phyloP scores from a whole-genome alignment of 345 rosid genomes.

The Eucalyptus tenuipes region DNA sequence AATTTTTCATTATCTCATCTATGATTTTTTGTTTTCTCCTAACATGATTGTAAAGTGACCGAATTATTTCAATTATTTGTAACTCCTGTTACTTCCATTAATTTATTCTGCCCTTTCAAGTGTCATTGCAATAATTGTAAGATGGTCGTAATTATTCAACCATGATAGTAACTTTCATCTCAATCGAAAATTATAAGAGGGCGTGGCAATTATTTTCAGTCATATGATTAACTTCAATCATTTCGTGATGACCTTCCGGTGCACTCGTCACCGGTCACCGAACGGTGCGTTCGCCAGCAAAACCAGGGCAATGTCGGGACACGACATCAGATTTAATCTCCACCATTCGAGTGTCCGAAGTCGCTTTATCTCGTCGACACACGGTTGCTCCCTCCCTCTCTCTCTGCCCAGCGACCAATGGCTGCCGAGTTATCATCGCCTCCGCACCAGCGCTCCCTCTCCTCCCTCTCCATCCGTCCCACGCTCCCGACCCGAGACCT shows the following conservation, averaged over 20 bases:
- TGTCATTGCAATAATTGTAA: neutral
- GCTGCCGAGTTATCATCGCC: neutral
- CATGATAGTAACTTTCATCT: neutral
- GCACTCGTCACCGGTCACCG: neutral
- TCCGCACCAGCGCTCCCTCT: neutral
- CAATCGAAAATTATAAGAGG: neutral
- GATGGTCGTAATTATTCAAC: neutral
- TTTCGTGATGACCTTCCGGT: neutral
- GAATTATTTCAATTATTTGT: neutral
- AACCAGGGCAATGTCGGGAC: neutral
- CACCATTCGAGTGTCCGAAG: neutral
- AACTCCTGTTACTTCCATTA: neutral
- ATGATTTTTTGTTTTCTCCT: accelerated
- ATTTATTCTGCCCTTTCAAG: accelerated
- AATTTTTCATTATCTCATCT: neutral
- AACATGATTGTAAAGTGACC: neutral
- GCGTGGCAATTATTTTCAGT: neutral
- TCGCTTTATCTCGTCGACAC: neutral
- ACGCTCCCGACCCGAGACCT: neutral
- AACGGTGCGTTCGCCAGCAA: neutral
- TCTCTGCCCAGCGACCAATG: neutral
- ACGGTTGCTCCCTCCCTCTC: neutral
- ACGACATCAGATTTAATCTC: neutral
- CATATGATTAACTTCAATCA: neutral
- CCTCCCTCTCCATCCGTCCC: neutral